phyloP scores from a whole-genome alignment of 1,139 yeast species.

The Starmera stellimalicola region DNA sequence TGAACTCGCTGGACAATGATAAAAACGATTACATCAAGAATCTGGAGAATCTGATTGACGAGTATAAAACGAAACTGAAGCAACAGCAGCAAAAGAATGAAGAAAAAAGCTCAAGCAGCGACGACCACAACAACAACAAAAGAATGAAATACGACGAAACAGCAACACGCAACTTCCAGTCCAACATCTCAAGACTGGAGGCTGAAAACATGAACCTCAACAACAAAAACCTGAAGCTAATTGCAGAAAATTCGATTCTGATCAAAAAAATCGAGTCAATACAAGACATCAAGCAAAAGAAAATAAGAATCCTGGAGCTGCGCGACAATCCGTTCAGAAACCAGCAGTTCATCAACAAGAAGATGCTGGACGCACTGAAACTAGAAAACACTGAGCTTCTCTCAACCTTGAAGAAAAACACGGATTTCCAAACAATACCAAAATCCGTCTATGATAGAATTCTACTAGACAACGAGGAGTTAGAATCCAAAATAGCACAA shows the following conservation, averaged over 20 bases:
- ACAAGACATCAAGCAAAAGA: slow-evolving; percentile 27
- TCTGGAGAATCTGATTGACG: slow-evolving; percentile 46
- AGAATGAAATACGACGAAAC: slow-evolving; percentile 21
- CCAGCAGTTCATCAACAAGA: slow-evolving; percentile 55
- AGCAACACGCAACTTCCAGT: slow-evolving; percentile 28
- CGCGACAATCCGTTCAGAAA: slow-evolving; percentile 58
- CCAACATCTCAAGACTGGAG: slow-evolving; percentile 25
- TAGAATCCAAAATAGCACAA: slow-evolving; percentile 42
- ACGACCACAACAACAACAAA: slow-evolving; percentile 21
- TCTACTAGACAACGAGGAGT: slow-evolving; percentile 40
- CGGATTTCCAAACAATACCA: slow-evolving; percentile 35
- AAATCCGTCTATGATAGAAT: slow-evolving; percentile 56
- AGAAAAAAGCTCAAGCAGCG: slow-evolving; percentile 27
- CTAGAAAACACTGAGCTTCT: slow-evolving; percentile 55
- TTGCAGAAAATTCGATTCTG: slow-evolving; percentile 26
- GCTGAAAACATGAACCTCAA: slow-evolving; percentile 33
- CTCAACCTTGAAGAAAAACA: slow-evolving; percentile 6
- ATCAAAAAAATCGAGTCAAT: slow-evolving; percentile 28
- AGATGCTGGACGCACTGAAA: slow-evolving; percentile 40
- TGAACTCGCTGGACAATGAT: slow-evolving; percentile 27
- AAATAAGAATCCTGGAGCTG: slow-evolving; percentile 49
- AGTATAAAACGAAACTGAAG: slow-evolving; percentile 45
- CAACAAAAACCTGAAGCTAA: slow-evolving; percentile 30
- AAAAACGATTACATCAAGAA: slow-evolving; percentile 27
- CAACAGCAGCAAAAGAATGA: slow-evolving; percentile 8